These are phyloP conservation scores for Ceratocystis albifundus DNA, from an alignment of 2,329 filamentous ascomycete genomes.

Conservation along the genomic window DNA sequence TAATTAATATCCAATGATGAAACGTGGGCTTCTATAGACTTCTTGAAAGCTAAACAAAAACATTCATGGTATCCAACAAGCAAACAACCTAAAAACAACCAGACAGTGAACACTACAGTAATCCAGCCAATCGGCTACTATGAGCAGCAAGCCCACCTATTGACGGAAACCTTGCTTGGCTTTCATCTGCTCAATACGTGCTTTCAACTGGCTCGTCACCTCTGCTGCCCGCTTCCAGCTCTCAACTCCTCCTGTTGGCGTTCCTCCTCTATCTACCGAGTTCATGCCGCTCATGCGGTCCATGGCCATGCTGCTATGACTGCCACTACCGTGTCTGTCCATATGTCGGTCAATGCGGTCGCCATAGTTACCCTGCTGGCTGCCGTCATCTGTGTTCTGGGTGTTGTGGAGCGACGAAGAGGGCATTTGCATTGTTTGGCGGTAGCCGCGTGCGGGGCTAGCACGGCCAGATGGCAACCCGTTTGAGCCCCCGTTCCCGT, in stretches of 20 bases:
- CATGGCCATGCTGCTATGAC: slow-evolving; percentile 9
- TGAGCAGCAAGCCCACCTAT: background rate
- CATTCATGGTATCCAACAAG: slow-evolving; percentile 9
- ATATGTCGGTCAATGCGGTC: slow-evolving; percentile 10
- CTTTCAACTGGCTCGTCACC: slow-evolving; percentile 94
- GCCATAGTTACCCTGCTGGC: slow-evolving; percentile 17
- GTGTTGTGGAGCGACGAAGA: slow-evolving; percentile 16
- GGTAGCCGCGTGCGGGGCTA: slow-evolving; percentile 47
- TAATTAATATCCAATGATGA: background rate
- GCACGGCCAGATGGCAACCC: slow-evolving; percentile 44
- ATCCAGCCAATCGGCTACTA: background rate
- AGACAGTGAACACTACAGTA: background rate
- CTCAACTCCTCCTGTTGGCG: slow-evolving; percentile 47
- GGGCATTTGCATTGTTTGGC: slow-evolving; percentile 29
- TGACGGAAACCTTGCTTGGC: slow-evolving; percentile 31
- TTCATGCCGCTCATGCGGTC: slow-evolving; percentile 12
- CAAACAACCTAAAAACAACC: background rate
- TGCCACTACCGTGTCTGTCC: background rate
- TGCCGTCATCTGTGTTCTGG: slow-evolving; percentile 17
- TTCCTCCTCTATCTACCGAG: slow-evolving; percentile 10
- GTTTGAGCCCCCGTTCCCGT: slow-evolving; percentile 26
- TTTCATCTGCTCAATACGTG: slow-evolving; percentile 98
- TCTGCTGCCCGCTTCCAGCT: slow-evolving; percentile 96
- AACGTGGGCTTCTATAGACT: slow-evolving; percentile 10
- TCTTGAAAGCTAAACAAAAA: background rate